Base-by-base conservation (phyloP, 192 early-diverging fungal species). In the Backusella parvicylindrica region DNA sequence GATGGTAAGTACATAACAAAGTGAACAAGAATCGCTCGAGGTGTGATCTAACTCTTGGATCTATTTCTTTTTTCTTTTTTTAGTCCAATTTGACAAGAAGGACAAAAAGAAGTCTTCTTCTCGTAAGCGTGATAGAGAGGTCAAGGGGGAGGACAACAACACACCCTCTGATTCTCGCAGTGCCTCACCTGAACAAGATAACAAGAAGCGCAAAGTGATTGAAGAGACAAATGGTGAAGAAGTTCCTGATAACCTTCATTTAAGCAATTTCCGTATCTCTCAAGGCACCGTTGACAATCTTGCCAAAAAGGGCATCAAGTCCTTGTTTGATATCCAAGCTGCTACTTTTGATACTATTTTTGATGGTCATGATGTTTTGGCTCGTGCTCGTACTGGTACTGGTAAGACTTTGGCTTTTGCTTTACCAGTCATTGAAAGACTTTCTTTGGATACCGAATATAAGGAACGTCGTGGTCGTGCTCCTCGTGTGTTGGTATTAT, bases 251-350 rank as follows among this genome's bases (percentile, higher is more conserved):
- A 83, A 88, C 65, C 72, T 89, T 53, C 83, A 79, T 0, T 70
- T 94, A 47, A 79, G 81, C 77, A 86, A 83, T 63, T 94, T 91
- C 78, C 83, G 86, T 30, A 81, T 95, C 68, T 87, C 91, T 2
- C 81, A 85, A 30, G 80, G 88, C 18, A 96, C 95, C 26, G 73
- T 94, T 63, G 83, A 83, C 37, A 88, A 91, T 2, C 88, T 99
- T 38, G 79, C 81, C n/a, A 77, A 72, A 2, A 90, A 92, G 43
- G 94, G 93, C 38, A 92, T 98, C 70, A 88, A 88, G 26, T 83
- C 91, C 6, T 86, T 99, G 23, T 99, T 99, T 82, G 95, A 96
- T 12, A 99, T 99, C 63, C 97, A 99, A 82, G 95, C 96, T 33
- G 94, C 92, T 70, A 95, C 94, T 9, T 89, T 91, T 73, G 78